phyloP scores from a whole-genome alignment of 2,329 filamentous ascomycete genomes.

The Phaeophleospora eucalypticola region DNA sequence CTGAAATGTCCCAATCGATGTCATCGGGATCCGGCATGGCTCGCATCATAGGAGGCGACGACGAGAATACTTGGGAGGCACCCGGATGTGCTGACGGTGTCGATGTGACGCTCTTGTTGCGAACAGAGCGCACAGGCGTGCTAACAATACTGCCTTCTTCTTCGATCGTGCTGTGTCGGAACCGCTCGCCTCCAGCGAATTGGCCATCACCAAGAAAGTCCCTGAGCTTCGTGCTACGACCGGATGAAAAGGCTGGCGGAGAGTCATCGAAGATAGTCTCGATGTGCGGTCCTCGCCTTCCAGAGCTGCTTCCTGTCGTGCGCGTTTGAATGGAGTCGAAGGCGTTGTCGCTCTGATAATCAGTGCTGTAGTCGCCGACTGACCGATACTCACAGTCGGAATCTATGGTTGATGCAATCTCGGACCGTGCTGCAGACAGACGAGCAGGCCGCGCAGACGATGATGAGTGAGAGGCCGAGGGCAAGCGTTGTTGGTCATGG shows the following conservation, averaged over 20 bases:
- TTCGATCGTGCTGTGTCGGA: conserved; percentile 45
- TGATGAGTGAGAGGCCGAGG: conserved; percentile 14
- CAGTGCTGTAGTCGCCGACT: conserved; percentile 72
- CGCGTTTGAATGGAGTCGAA: conserved; percentile 73
- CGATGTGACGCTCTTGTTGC: conserved; percentile 32
- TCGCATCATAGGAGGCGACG: conserved; percentile 44
- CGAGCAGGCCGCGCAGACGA: conserved; percentile 33
- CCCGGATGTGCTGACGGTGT: conserved; percentile 36
- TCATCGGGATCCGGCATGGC: conserved; percentile 36
- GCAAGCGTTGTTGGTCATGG: conserved; percentile 15
- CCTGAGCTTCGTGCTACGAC: conserved; percentile 38
- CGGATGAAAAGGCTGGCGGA: conserved; percentile 36
- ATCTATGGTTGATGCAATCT: conserved; percentile 61
- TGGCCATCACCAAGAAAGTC: conserved; percentile 48
- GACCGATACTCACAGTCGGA: conserved; percentile 67
- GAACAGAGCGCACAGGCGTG: conserved; percentile 45
- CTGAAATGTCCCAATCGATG: conserved; percentile 35
- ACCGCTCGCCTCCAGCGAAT: conserved; percentile 37
- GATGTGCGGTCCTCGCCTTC: conserved; percentile 64
- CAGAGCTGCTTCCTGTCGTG: conserved; percentile 62
- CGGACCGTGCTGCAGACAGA: conserved; percentile 54
- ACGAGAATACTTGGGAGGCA: conserved; percentile 34
- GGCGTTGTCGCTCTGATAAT: conserved; percentile 71
- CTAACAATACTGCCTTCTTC: conserved; percentile 47
- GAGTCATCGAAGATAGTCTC: conserved; percentile 81